Base-by-base conservation (phyloP, 176 grass and related monocot genomes). In the Themeda triandra region DNA sequence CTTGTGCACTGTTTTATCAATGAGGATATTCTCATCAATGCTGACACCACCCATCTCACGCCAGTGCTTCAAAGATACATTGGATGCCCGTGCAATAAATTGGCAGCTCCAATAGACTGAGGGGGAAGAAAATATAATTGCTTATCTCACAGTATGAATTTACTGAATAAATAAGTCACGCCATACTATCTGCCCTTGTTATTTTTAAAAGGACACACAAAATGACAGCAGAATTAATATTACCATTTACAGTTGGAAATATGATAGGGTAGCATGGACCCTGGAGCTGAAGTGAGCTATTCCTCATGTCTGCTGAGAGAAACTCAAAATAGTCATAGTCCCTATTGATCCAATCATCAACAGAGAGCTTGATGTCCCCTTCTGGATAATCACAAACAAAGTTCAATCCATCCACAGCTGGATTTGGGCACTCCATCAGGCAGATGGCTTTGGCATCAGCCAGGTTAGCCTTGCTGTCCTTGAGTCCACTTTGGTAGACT, bases 311-410 rank as follows among this genome's bases (percentile, higher is more conserved):
- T 53, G 93, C 81, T 51, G 96, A 84, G 70, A 99, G 96, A 59
- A 87, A 92, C 62, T 99, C 96, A 69, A 94, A 99, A 86, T 99
- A 99, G 73, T 99, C 91, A 42, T 99, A 99, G 60, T 99, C 93
- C 83, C 91, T 93, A 70, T 99, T 85, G 83, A 99, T 99, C 96
- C 96, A 99, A 21, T 96, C 96, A 83, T 99, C 96, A 10, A 96
- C 66, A 3, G 96, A 89, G 69, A 99, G 85, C 44, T 66, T 81
- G 19, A 99, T 92, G 71, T 96, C 93, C 29, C 96, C 96, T 30
- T 96, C 96, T 4, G 96, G 96, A 69, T 99, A 99, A 79, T 99
- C 96, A 77, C 96, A 99, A 19, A 99, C 77, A 69, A 88, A 99
- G 77, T 96, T 99, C 37, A 99, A 66, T 4, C 81, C 93, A 56